Evolutionary conservation across 1,284 basidiomycete species (phyloP).

Genomic region (Cutaneotrichosporon sp.): DNA sequence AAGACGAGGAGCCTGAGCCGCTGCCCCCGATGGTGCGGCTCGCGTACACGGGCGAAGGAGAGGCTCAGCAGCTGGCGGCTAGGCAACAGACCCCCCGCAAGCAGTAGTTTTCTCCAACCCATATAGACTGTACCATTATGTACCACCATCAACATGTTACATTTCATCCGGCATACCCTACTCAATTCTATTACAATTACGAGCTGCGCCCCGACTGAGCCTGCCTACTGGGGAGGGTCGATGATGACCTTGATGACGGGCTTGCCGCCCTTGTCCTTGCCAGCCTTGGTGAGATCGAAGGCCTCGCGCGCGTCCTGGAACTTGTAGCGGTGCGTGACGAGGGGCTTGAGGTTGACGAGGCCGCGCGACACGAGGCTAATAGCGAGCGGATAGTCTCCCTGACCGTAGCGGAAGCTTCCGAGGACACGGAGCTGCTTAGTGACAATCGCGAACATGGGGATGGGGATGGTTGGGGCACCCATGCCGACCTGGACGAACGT

Average conservation of each 20-base stretch:
- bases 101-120: not conserved
- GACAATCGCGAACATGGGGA: constrained; percentile 50
- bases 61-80: constrained; percentile 2
- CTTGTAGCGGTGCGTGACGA: constrained; percentile 62
- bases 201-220: not conserved
- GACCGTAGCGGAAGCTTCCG: constrained; percentile 53
- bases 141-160: not conserved
- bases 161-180: not conserved
- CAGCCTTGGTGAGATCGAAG: constrained; percentile 59
- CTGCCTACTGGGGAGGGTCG: constrained; percentile 36
- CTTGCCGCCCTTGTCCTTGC: constrained; percentile 66
- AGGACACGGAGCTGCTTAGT: constrained; percentile 49
- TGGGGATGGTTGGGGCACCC: constrained; percentile 42
- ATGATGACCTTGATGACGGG: constrained; percentile 53
- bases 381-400: constrained; percentile 56
- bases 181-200: not conserved
- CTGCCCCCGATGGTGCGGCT: constrained; percentile 43
- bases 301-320: constrained; percentile 58
- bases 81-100: not conserved
- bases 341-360: constrained; percentile 57
- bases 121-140: not conserved
- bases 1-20: constrained; percentile 34
- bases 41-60: constrained; percentile 24
- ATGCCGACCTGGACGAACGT: constrained; percentile 53
- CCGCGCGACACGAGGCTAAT: constrained; percentile 59